Evolutionary conservation across 208 protist genomes (phyloP).

Genomic region (Vickermania ingenoplastis): DNA sequence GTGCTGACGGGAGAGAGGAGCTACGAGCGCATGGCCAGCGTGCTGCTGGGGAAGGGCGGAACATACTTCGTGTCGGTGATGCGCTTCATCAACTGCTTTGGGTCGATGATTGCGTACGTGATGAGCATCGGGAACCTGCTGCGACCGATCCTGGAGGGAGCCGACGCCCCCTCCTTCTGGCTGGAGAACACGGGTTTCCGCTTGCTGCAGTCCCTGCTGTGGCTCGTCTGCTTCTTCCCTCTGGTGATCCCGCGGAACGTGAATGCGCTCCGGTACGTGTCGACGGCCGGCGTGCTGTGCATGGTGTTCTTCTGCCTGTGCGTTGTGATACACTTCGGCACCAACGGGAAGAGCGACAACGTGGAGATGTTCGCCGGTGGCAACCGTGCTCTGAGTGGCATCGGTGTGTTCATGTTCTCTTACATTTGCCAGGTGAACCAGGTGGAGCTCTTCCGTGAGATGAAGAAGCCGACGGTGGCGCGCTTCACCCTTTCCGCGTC

Average conservation of each 20-base stretch:
- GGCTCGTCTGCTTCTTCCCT: constrained; percentile 27
- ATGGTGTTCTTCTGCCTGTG: constrained; percentile 17
- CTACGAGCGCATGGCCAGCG: constrained; percentile 4
- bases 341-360: constrained; percentile 4
- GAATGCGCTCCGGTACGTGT: constrained; percentile 32
- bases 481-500: constrained; percentile 15
- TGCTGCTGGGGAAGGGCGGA: neutral
- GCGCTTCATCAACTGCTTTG: constrained; percentile 1
- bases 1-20: neutral
- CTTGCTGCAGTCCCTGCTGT: constrained; percentile 15
- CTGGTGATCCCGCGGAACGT: constrained; percentile 19
- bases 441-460: constrained; percentile 23
- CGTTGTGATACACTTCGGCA: constrained; percentile 3
- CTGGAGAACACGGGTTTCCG: constrained; percentile 7
- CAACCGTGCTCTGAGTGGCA: constrained; percentile 12
- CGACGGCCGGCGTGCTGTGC: constrained; percentile 13
- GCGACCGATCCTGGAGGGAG: neutral
- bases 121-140: constrained; percentile 1
- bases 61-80: constrained; percentile 1
- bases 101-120: neutral
- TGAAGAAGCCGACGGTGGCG: constrained; percentile 14
- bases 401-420: constrained; percentile 29
- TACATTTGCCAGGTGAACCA: constrained; percentile 26
- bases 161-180: constrained; percentile 1
- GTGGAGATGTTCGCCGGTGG: constrained; percentile 3